These are phyloP conservation scores for Microcos paniculata DNA, from an alignment of 345 rosid species.

Conservation along the genomic window DNA sequence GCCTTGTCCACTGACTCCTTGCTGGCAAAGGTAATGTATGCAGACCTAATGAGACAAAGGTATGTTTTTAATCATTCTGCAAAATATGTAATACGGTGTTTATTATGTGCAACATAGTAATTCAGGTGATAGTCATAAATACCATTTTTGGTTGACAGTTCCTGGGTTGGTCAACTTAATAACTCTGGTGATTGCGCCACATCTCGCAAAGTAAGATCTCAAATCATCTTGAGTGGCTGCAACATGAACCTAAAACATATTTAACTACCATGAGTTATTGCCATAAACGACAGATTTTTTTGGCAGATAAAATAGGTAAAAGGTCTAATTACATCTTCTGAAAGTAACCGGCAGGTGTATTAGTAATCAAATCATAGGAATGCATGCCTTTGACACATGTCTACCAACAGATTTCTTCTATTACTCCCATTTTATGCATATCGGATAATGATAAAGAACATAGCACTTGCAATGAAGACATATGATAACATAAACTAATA, in stretches of 20 bases:
- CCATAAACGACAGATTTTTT: neutral
- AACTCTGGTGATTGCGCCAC: slow-evolving; percentile 1
- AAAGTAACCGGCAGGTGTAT: neutral
- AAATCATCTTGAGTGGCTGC: neutral
- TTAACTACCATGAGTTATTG: neutral
- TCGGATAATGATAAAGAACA: neutral
- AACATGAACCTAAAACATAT: neutral
- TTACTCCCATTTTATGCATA: neutral
- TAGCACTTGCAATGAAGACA: neutral
- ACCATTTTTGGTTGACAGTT: neutral
- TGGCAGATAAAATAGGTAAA: too few species aligned
- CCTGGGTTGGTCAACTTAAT: neutral
- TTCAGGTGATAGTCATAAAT: neutral
- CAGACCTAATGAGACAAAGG: slow-evolving; percentile 10
- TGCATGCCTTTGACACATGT: neutral
- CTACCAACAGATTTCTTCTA: neutral
- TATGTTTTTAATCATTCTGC: neutral
- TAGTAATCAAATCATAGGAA: neutral
- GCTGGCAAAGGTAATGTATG: slow-evolving; percentile 2
- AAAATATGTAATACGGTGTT: neutral
- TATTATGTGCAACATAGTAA: neutral
- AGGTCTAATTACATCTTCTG: neutral
- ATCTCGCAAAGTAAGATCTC: neutral
- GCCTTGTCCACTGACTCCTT: slow-evolving; percentile 14
- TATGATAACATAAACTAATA: neutral